A percentile compares a stretch with the other conserved stretches of the same genome.
Evolutionary conservation across 345 rosid species (phyloP).

Genomic region (Aegle marmelos): DNA sequence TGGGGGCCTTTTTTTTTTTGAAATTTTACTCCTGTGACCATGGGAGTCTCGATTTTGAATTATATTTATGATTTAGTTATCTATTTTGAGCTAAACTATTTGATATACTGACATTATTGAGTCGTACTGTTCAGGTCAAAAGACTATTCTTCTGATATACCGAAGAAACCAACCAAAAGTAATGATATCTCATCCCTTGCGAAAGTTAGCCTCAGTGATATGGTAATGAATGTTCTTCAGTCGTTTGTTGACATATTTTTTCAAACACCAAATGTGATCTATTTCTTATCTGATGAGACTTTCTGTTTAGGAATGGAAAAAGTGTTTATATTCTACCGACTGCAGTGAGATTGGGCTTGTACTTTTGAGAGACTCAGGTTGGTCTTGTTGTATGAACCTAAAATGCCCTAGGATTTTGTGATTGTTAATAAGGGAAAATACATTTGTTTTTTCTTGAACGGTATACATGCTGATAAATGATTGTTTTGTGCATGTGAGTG

Average conservation of each 20-base stretch:
- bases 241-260: neutral
- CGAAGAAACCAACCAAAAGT: constrained; percentile 44
- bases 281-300: constrained; percentile 16
- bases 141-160: constrained; percentile 43
- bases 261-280: neutral
- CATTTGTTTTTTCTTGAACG: neutral
- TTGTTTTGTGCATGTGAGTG: constrained; percentile 10
- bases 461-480: constrained; percentile 13
- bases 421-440: neutral
- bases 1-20: no score
- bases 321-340: constrained; percentile 71
- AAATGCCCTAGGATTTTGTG: neutral
- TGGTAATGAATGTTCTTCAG: constrained; percentile 47
- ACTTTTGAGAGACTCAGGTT: constrained; percentile 59
- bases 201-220: constrained; percentile 53
- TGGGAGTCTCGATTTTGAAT: neutral
- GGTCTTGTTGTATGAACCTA: constrained; percentile 8
- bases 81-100: neutral
- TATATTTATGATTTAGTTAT: neutral
- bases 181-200: constrained; percentile 41
- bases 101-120: constrained; percentile 17
- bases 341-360: constrained; percentile 90
- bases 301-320: constrained; percentile 71
- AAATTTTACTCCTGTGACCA: no score
- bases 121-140: constrained; percentile 47